These are phyloP conservation scores for Madurella mycetomatis DNA, from an alignment of 2,329 filamentous ascomycete species.

Conservation along the genomic window DNA sequence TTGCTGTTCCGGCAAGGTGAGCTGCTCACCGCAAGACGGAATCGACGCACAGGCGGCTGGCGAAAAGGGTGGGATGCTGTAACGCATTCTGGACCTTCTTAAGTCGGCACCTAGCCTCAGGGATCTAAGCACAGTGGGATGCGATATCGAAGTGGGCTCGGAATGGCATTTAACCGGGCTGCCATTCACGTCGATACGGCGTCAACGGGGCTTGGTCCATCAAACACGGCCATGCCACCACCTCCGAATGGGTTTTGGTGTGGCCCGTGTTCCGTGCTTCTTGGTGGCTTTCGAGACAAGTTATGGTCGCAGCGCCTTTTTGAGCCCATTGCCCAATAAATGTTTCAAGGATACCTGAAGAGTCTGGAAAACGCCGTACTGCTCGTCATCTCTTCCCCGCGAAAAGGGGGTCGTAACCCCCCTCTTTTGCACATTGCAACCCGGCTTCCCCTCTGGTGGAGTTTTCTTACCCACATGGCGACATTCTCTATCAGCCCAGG, in stretches of 20 bases:
- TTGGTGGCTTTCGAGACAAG: neutral
- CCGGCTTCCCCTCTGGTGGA: slow-evolving; percentile 9
- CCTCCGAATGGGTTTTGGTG: slow-evolving; percentile 1
- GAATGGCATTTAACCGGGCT: slow-evolving; percentile 12
- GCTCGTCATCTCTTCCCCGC: slow-evolving; percentile 13
- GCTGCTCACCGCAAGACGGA: no score
- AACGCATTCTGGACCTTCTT: neutral
- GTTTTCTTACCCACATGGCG: neutral
- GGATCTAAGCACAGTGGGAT: neutral
- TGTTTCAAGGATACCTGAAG: neutral
- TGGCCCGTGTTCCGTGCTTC: neutral
- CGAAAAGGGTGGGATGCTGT: no score
- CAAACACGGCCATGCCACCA: neutral
- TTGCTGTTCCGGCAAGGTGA: no score
- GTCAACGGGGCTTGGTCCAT: neutral
- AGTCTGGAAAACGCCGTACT: neutral
- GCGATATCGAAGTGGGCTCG: slow-evolving; percentile 1
- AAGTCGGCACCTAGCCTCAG: neutral
- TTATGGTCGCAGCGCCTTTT: neutral
- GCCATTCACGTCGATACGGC: neutral
- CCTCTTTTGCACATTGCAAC: slow-evolving; percentile 11
- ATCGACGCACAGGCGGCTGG: no score
- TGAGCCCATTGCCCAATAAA: no score
- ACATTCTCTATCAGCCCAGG: slow-evolving; percentile 2
- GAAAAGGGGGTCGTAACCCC: slow-evolving; percentile 13